Percentiles rank a stretch among this genome's conserved stretches.
These are phyloP conservation scores for Xerocomellus chrysenteron DNA, from an alignment of 768 basidiomycete genomes.

Conservation along the genomic window DNA sequence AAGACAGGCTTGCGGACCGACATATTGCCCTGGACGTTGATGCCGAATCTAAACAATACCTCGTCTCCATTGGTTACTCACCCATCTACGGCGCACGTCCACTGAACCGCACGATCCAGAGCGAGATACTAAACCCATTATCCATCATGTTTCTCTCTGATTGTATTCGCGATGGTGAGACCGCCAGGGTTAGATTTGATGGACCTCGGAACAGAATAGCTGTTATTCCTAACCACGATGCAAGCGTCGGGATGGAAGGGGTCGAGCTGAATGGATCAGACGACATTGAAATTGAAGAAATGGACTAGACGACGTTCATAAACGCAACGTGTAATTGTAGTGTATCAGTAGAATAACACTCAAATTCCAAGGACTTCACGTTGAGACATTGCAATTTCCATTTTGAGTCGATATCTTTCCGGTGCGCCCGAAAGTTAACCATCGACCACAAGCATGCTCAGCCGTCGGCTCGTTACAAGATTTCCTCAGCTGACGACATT, in stretches of 20 bases:
- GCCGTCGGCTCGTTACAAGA: constrained; percentile 25
- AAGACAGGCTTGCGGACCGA: constrained; percentile 71
- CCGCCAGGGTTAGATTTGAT: constrained; percentile 73
- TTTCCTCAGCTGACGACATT: constrained; percentile 12
- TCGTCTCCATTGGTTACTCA: constrained; percentile 76
- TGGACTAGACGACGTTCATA: constrained; percentile 8
- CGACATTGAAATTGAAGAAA: constrained; percentile 27
- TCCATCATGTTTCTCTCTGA: constrained; percentile 83
- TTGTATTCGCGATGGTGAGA: constrained; percentile 79
- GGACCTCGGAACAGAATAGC: constrained; percentile 74
- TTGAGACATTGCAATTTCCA: constrained; percentile 5
- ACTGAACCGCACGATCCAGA: constrained; percentile 87
- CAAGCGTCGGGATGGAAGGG: constrained; percentile 40
- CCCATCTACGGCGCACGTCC: constrained; percentile 89
- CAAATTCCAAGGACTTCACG: neutral
- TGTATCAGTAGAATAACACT: neutral
- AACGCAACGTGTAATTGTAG: neutral
- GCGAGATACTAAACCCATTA: constrained; percentile 88
- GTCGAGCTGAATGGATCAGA: constrained; percentile 67
- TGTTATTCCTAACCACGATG: constrained; percentile 83
- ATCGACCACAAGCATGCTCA: constrained; percentile 25
- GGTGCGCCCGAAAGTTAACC: neutral
- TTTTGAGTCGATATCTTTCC: constrained; percentile 7
- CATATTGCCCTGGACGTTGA: constrained; percentile 83
- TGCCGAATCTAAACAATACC: constrained; percentile 70